A percentile compares a stretch with the other conserved stretches of the same genome.
Conservation (phyloP, 495 filamentous ascomycete genomes). For the Xylaria intraflava region DNA sequence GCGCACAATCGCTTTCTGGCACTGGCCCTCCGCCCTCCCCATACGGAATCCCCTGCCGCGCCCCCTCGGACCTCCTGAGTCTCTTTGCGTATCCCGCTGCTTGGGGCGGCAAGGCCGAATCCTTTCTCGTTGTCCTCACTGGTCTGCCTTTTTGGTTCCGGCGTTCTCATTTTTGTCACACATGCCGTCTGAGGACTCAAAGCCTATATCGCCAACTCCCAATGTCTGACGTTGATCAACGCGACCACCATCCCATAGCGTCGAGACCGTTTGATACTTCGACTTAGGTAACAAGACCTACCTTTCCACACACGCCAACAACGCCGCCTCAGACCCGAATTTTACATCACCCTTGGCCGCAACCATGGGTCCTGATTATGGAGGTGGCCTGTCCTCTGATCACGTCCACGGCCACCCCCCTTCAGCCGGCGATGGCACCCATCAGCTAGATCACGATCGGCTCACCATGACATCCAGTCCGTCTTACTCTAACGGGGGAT, state of each 20-base stretch:
- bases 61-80: not conserved
- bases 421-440: constrained; percentile 18
- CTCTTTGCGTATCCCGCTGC: not conserved
- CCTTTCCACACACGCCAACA: constrained; percentile 4
- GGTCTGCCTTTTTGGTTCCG: constrained; percentile 11
- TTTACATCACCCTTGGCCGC: constrained; percentile 20
- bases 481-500: constrained; percentile 32
- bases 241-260: constrained; percentile 13
- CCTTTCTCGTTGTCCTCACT: not conserved
- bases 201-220: constrained; percentile 18
- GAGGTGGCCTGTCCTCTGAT: constrained; percentile 27
- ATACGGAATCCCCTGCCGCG: not conserved
- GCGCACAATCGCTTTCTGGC: constrained; percentile 6
- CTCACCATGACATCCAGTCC: constrained; percentile 31
- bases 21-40: not conserved
- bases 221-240: constrained; percentile 30
- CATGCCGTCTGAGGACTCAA: constrained; percentile 17
- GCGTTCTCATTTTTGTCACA: constrained; percentile 19
- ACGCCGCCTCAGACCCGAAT: constrained; percentile 5
- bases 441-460: constrained; percentile 33
- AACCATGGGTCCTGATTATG: constrained; percentile 31
- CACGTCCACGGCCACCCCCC: constrained; percentile 27
- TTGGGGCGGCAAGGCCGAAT: not conserved
- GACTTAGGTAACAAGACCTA: constrained; percentile 12
- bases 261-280: constrained; percentile 16